Percentiles rank a stretch among this genome's conserved stretches.
Conservation (phyloP, 2,329 filamentous ascomycete genomes). For the Fusarium staphyleae region DNA sequence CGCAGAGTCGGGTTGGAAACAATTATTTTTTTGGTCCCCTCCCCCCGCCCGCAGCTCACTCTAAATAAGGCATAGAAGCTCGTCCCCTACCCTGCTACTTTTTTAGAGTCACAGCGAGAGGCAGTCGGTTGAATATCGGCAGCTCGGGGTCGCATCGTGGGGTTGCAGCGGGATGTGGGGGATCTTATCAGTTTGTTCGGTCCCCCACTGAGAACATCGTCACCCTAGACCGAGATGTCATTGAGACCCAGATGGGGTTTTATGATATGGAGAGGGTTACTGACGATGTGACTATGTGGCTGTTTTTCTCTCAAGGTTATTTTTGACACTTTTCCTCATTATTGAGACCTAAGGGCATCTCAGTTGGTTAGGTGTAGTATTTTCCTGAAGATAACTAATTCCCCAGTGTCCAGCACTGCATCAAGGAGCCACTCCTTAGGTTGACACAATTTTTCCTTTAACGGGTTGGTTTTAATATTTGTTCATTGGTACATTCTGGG, state of each 20-base stretch:
- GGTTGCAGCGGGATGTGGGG: conserved; percentile 24
- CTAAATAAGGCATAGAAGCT: conserved; percentile 21
- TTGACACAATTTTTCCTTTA: no score
- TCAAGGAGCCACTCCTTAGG: no score
- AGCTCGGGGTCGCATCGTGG: neutral
- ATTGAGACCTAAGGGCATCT: no score
- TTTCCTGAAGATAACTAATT: no score
- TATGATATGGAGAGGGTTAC: no score
- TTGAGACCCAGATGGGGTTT: neutral
- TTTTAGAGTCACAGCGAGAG: conserved; percentile 2
- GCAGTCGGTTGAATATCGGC: conserved; percentile 15
- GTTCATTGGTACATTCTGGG: no score
- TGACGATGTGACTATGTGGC: no score
- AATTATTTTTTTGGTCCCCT: conserved; percentile 38
- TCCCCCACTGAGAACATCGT: conserved; percentile 13
- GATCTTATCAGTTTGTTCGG: conserved; percentile 32
- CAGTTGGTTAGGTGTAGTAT: no score
- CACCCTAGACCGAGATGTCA: conserved; percentile 19
- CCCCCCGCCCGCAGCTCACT: conserved; percentile 23
- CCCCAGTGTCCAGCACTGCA: no score
- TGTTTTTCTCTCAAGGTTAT: no score
- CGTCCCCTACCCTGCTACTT: conserved; percentile 35
- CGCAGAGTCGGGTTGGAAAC: conserved; percentile 27
- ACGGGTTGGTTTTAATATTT: no score
- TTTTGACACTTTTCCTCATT: no score